Base-by-base conservation (phyloP, 2,329 filamentous ascomycete genomes). In the Colletotrichum nymphaeae region DNA sequence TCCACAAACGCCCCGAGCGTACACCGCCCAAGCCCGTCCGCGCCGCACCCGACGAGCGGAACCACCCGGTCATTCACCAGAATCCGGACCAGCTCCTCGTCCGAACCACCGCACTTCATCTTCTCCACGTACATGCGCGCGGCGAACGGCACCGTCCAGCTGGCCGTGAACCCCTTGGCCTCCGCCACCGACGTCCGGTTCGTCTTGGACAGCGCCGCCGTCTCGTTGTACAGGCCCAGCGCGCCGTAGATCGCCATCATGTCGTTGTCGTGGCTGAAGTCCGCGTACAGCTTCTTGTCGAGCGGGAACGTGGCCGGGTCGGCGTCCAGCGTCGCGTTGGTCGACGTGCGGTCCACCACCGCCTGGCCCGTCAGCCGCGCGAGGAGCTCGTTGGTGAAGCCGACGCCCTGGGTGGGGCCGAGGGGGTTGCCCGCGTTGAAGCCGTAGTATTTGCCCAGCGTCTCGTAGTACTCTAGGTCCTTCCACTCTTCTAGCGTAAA, bases 241-340 rank as follows among this genome's bases (percentile, higher is more conserved):
- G 95, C 94, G 5, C 91, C 91, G 79, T 93, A 93, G 7, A 97
- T 90, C 8, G 89, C 88, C 35, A 90, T 90, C 91, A 98, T 95
- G 79, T 93, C 92, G 81, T 97, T 98, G 83, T 98, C 95, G 82
- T 98, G 95, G 75, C 92, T 94, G 80, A 98, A 98, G 82, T 98
- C 95, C 0, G 94, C 95, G 79, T 97, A 98, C 1, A 98, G 83
- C 12, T 84, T 84, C 56, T 85, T 83, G 74, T 88, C 87, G 0
- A 97, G 84, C 0, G 95, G 95, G 78, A 98, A 98, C 0, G 93
- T 95, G 7, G 82, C 79, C 0, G 88, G 83, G 71, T 91, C 86
- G 5, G 84, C 84, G 80, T 97, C 94, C 0, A 98, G 87, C 0
- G 95, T 97, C 46, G 84, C 86, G 81, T 98, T 98, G 6, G 92